A percentile compares a stretch with the other conserved stretches of the same genome.
These are phyloP conservation scores for Mollisia scopiformis DNA, from an alignment of 2,329 filamentous ascomycete genomes.

Conservation along the genomic window DNA sequence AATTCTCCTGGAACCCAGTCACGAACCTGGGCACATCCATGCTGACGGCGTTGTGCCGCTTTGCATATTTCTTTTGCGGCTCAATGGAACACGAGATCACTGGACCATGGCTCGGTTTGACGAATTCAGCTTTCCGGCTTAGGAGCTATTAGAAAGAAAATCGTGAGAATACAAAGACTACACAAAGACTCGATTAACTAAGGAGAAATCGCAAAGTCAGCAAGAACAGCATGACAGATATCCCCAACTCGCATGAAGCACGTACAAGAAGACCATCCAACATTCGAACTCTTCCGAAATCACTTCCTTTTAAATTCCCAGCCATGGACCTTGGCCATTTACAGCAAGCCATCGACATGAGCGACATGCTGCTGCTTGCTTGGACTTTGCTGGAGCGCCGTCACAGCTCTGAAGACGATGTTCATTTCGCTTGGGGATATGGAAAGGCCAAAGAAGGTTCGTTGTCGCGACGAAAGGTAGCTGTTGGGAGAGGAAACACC, in stretches of 20 bases:
- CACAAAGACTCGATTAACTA: neutral
- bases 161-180: neutral
- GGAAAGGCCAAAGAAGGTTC: neutral
- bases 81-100: neutral
- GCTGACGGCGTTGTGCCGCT: neutral
- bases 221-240: neutral
- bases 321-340: neutral
- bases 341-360: conserved; percentile 4
- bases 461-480: neutral
- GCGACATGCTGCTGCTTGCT: conserved; percentile 11
- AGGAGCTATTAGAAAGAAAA: too few species aligned
- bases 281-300: neutral
- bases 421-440: conserved; percentile 4
- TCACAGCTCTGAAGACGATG: neutral
- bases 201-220: neutral
- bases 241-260: neutral
- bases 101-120: neutral
- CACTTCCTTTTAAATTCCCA: neutral
- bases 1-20: neutral
- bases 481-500: conserved; percentile 2
- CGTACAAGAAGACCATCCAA: neutral
- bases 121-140: neutral
- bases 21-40: neutral
- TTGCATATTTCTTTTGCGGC: neutral
- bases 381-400: conserved; percentile 5